A percentile compares a stretch with the other conserved stretches of the same genome.
These are phyloP conservation scores for Gossypium gossypioides DNA, from an alignment of 441 rosid species.

Conservation along the genomic window DNA sequence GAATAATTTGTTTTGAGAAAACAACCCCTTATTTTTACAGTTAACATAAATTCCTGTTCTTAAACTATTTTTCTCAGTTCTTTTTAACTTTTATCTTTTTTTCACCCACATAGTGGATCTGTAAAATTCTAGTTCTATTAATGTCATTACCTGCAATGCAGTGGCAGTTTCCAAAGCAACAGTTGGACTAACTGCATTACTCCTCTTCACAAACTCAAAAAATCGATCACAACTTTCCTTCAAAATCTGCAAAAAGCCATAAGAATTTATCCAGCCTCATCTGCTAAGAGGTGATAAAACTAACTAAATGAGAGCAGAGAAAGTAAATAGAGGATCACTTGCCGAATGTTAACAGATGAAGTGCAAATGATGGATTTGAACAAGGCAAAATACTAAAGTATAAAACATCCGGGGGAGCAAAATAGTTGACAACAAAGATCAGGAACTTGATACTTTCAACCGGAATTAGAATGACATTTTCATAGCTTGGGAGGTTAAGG, in stretches of 20 bases:
- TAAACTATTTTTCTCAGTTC: neutral
- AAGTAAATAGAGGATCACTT: neutral
- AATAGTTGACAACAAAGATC: neutral
- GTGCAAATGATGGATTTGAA: neutral
- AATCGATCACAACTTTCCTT: slow-evolving; percentile 87
- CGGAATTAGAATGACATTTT: neutral
- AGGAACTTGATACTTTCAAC: neutral
- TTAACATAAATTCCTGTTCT: neutral
- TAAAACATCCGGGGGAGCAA: neutral
- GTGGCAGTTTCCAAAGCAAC: slow-evolving; percentile 94
- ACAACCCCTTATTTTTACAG: neutral
- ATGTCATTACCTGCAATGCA: slow-evolving; percentile 82
- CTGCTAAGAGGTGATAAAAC: neutral
- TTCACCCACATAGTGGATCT: neutral
- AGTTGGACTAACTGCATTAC: slow-evolving; percentile 91
- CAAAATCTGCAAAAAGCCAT: slow-evolving; percentile 49
- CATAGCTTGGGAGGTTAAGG: neutral
- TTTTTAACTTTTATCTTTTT: neutral
- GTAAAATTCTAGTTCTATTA: neutral
- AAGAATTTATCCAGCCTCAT: slow-evolving; percentile 15
- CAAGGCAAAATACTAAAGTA: neutral
- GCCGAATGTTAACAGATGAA: neutral
- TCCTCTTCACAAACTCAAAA: slow-evolving; percentile 86
- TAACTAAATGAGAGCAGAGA: neutral
- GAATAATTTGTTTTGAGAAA: neutral